Conservation (phyloP, 768 basidiomycete species). For the Podaxis sp. region DNA sequence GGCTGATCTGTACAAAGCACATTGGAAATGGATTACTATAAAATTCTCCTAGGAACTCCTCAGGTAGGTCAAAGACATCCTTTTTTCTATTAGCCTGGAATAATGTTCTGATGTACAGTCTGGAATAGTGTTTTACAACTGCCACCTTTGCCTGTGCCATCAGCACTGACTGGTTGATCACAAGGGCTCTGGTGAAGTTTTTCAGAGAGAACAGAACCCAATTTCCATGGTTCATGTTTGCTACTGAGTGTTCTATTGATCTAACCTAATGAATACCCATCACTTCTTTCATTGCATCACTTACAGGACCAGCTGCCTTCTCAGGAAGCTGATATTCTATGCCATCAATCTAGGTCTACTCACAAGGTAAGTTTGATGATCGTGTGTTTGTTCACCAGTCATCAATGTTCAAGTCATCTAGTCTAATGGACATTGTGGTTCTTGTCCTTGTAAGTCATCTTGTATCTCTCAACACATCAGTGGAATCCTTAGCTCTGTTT, state of each 20-base stretch:
- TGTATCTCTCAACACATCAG: too few species aligned
- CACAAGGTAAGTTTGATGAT: neutral
- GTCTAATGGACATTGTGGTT: neutral
- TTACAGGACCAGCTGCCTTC: neutral
- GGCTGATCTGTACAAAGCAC: neutral
- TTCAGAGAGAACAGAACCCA: neutral
- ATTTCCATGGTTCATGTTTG: neutral
- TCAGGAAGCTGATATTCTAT: constrained; percentile 10
- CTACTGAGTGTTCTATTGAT: too few species aligned
- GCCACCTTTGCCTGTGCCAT: constrained; percentile 4
- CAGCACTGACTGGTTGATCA: constrained; percentile 11
- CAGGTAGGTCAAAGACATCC: neutral
- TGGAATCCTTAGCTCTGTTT: too few species aligned
- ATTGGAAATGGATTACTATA: neutral
- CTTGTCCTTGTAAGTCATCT: too few species aligned
- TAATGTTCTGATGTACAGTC: too few species aligned
- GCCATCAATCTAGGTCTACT: constrained; percentile 7
- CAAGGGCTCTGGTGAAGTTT: constrained; percentile 1
- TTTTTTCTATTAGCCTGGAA: neutral
- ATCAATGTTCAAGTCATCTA: neutral
- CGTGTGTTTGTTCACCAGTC: neutral
- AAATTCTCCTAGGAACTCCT: neutral
- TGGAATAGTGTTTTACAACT: neutral
- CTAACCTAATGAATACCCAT: neutral
- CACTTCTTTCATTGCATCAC: neutral